Evolutionary conservation across 345 rosid genomes (phyloP).

Genomic region (Sisymbrium irio): DNA sequence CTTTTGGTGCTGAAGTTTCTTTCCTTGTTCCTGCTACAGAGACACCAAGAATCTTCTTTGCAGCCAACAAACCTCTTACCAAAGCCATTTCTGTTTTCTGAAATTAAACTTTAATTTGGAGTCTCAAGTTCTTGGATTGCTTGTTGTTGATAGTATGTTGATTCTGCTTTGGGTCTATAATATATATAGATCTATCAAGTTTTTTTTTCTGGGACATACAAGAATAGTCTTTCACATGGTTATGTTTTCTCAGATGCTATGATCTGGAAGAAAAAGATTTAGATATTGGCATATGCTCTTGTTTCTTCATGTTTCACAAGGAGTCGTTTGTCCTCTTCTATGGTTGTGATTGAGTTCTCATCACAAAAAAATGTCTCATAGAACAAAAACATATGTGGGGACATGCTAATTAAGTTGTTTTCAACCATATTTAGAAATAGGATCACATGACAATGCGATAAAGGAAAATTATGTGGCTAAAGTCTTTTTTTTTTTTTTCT

Average conservation of each 20-base stretch:
- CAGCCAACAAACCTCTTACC: slow-evolving; percentile 14
- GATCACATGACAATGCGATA: slow-evolving; percentile 2
- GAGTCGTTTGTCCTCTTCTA: slow-evolving; percentile 12
- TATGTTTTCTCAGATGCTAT: slow-evolving; percentile 3
- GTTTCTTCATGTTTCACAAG: not conserved
- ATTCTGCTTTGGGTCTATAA: not conserved
- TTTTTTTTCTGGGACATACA: slow-evolving; percentile 4
- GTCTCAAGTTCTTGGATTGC: not conserved
- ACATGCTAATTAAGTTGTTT: slow-evolving; percentile 8
- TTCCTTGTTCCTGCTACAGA: slow-evolving; percentile 25
- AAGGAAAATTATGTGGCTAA: not conserved
- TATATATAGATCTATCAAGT: slow-evolving; percentile 1
- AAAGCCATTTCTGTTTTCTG: slow-evolving; percentile 8
- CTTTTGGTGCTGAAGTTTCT: slow-evolving; percentile 34
- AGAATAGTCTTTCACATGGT: slow-evolving; percentile 20
- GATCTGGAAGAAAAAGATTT: not conserved
- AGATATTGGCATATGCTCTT: slow-evolving; percentile 23
- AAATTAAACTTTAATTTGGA: not conserved
- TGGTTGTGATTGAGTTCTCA: not conserved
- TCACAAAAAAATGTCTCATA: not conserved
- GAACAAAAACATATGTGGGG: slow-evolving; percentile 22
- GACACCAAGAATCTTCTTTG: slow-evolving; percentile 32
- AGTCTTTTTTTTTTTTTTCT: not conserved
- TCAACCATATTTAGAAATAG: slow-evolving; percentile 11
- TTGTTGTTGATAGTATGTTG: slow-evolving; percentile 13